Evolutionary conservation across 106 monocot species (phyloP), one percentile per base, ranked within the genome.

Genomic region (Apostasia ramifera): DNA sequence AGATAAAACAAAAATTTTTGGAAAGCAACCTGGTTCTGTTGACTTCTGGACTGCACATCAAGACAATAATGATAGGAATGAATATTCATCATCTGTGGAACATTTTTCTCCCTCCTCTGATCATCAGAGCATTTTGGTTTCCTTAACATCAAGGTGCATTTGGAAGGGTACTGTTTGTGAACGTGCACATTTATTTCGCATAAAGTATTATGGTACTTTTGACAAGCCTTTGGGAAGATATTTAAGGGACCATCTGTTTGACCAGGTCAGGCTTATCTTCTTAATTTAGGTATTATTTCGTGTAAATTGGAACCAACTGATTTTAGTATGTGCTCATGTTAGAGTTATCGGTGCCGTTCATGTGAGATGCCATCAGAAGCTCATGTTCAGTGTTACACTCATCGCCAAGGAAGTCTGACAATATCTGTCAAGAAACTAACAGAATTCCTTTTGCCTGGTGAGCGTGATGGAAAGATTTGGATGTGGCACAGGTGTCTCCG

Each of bases 161-260:
- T 85, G 94, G 94, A 94, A 91, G 76, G 88, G 89, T 62, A 94
- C 79, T 67, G 85, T 88, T 48, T 94, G 94, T 83, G 88, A 94
- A 76, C 81, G 81, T 51, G 74, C 94, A 42, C 94, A 88, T 85
- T 79, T 91, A 46, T 83, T 94, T 70, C 91, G 94, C 8, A 94
- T 94, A 61, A 94, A 94, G 66, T 94, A 88, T 68, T 94, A 94
- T 81, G 85, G 94, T 1, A 83, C 67, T 76, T 85, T 79, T 77
- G 94, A 94, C 77, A 94, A 83, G 70, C 94, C 94, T 66, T 73
- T 94, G 45, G 94, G 94, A 61, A 82, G 88, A 64, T 94, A 81
- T 79, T 74, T 94, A 61, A 83, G 91, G 7, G 94, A 94, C 48
- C 83, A 88, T 79, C 71, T 94, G 39, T 91, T 94, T 72, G 91